These are phyloP conservation scores for Grigorovia humatica DNA, from an alignment of 805 yeast genomes.

Conservation along the genomic window DNA sequence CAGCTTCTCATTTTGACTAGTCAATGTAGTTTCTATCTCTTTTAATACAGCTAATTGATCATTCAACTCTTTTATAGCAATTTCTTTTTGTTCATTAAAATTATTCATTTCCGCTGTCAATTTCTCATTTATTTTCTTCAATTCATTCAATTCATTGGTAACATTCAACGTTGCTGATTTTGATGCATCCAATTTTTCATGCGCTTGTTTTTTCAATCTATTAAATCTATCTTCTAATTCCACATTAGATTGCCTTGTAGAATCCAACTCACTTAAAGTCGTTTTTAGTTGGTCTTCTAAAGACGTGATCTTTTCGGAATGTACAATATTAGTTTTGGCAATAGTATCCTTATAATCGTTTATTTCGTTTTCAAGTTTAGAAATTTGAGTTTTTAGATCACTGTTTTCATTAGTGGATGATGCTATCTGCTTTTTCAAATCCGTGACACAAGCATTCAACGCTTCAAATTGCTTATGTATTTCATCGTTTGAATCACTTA, in stretches of 20 bases:
- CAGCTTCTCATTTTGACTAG: slow-evolving; percentile 1
- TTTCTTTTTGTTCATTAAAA: slow-evolving; percentile 1
- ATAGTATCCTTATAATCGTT: not conserved
- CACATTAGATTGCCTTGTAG: slow-evolving; percentile 19
- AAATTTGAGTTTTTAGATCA: not conserved
- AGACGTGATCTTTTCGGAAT: slow-evolving; percentile 13
- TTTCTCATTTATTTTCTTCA: slow-evolving; percentile 28
- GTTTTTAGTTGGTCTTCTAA: slow-evolving; percentile 16
- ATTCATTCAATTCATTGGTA: slow-evolving; percentile 27
- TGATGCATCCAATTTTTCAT: slow-evolving; percentile 26
- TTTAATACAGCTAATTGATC: slow-evolving; percentile 1
- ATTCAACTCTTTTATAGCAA: slow-evolving; percentile 2
- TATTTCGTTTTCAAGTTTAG: not conserved
- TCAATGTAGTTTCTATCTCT: slow-evolving; percentile 1
- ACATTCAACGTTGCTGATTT: slow-evolving; percentile 31
- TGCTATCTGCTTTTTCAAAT: not conserved
- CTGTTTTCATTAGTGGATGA: not conserved
- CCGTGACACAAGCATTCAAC: not conserved
- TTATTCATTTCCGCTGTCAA: slow-evolving; percentile 18
- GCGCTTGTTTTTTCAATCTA: slow-evolving; percentile 27
- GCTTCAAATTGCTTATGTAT: not conserved
- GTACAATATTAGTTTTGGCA: not conserved
- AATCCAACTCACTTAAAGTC: slow-evolving; percentile 16
- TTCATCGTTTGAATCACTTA: not conserved
- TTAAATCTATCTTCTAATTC: slow-evolving; percentile 27